Evolutionary conservation across 2,329 filamentous ascomycete species (phyloP), one percentile per base, ranked within the genome.

Genomic region (Chaetomiaceae sp.): DNA sequence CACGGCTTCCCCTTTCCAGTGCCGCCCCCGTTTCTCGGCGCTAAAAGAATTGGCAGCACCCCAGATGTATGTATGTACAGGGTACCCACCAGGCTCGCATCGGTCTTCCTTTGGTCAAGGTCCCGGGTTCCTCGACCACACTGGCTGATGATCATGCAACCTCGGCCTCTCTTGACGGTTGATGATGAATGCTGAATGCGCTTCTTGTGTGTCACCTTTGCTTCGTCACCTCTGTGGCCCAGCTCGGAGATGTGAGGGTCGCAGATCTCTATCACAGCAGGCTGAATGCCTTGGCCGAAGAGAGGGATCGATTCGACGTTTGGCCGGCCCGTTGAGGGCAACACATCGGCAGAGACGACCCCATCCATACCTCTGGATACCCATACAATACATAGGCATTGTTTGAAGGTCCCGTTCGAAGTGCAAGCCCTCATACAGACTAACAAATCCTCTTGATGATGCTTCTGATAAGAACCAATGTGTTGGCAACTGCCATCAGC

Each of bases 31-130:
- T 20, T 20, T 21, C 45, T 33, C 14, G 44, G 46, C 38, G 44
- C 45, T 23, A 21, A 45, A 23, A 11, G 20, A 38, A 11, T 7
- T 18, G 42, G 13, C 4, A 6, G n/a, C 25, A 9, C 11, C 16
- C 8, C 9, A 7, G 18, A 21, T 23, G 11, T n/a, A 20, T 25
- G 25, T 5, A 27, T 34, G 50, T 55, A 44, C 44, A 43, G 37
- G 40, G 52, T 51, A 53, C 42, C 48, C 50, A 45, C 49, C 23
- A 18, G 20, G 5, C 20, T 34, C 32, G 52, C 47, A 47, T n/a
- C 33, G 42, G 55, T 27, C 58, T 48, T 34, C 51, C 51, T 14
- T 41, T 18, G n/a, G 44, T 40, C 44, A 16, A 54, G 48, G 53
- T 57, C 42, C 46, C 43, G 51, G 49, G 38, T 53, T 53, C 46